These are phyloP conservation scores for Tetrahymena thermophila DNA, from an alignment of 73 alveolate species.

Conservation along the genomic window DNA sequence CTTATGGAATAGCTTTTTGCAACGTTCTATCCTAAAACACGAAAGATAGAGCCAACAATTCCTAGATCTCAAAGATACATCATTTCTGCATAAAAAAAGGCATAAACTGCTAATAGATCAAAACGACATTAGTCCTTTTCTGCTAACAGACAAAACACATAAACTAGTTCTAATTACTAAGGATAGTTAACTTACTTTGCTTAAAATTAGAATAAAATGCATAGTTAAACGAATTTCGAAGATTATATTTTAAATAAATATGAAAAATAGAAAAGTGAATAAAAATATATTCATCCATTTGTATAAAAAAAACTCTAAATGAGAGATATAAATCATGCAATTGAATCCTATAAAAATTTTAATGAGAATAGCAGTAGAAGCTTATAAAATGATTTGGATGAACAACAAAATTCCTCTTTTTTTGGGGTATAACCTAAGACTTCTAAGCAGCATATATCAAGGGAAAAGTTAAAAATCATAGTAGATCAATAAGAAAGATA, in stretches of 20 bases:
- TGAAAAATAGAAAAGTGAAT: neutral
- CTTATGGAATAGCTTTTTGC: neutral
- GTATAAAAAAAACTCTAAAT: neutral
- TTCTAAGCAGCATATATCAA: neutral
- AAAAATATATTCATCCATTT: neutral
- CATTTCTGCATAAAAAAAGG: neutral
- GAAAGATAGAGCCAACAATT: neutral
- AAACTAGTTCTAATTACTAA: neutral
- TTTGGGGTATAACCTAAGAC: neutral
- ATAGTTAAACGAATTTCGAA: neutral
- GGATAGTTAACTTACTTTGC: neutral
- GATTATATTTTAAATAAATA: neutral
- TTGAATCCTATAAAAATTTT: neutral
- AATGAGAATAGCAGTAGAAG: neutral
- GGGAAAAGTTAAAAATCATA: neutral
- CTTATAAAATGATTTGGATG: neutral
- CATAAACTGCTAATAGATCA: neutral
- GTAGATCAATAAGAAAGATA: neutral
- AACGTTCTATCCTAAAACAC: neutral
- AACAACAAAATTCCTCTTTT: neutral
- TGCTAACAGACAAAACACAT: neutral
- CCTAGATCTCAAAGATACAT: neutral
- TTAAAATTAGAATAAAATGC: neutral
- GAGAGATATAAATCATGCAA: neutral
- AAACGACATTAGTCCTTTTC: neutral